Base-by-base conservation (phyloP, 1,284 basidiomycete genomes). In the Leucoagaricus sp. region DNA sequence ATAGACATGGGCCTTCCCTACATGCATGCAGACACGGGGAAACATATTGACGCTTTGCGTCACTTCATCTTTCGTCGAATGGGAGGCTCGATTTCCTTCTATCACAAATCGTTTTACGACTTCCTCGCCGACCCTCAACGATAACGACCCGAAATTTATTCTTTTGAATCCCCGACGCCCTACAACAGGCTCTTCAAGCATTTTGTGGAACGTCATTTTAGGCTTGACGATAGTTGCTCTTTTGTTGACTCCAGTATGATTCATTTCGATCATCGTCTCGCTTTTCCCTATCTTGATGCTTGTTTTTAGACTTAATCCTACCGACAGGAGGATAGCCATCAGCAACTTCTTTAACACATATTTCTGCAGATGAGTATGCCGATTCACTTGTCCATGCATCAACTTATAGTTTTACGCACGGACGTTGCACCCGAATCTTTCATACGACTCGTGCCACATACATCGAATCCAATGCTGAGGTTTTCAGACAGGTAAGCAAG, bases 51-150 rank as follows among this genome's bases (percentile, higher is more conserved):
- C 36, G 13, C 36, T n/a, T n/a, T 38, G 3, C 19, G 34, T 7
- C 6, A 15, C 10, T 21, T 25, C 9, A 33, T 49, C 0, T 38
- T 21, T 36, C 34, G 13, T 15, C 21, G n/a, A 8, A 31, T 36
- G 13, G 48, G 48, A 17, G 48, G 48, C 3, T 38, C 33, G 3
- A 23, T 49, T 9, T 36, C 21, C 2, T 49, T 49, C 33, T 36
- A 28, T 29, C 48, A 49, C 19, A 38, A 36, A 28, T 49, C 48
- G 2, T 49, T 49, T n/a, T 49, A 49, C 5, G 34, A 49, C 29
- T 49, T 38, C 21, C 34, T 38, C 26, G 3, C 34, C 8, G 48
- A 49, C n/a, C 21, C 31, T 9, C 21, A 2, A 6, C 34, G 48
- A 1, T 23, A 2, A 6, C 34, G 48, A 1, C 38, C 34, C 2